These are phyloP conservation scores for Leccinum uliginosum DNA, from an alignment of 768 basidiomycete species.

Conservation along the genomic window DNA sequence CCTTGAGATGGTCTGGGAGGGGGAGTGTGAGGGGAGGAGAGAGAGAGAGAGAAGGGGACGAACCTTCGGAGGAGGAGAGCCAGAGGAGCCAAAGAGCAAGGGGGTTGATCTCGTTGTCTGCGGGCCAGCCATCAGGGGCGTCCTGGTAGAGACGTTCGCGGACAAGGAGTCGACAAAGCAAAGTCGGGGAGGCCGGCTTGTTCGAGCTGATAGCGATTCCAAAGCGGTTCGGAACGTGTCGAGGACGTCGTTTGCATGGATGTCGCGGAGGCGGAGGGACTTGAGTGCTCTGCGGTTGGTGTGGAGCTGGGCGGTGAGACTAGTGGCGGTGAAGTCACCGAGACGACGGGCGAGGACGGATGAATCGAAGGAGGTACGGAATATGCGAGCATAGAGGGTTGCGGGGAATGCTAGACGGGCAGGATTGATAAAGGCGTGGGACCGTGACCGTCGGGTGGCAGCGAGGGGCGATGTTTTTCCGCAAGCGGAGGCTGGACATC, in stretches of 20 bases:
- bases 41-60: slow-evolving; percentile 13
- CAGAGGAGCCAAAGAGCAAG: slow-evolving; percentile 63
- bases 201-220: slow-evolving; percentile 53
- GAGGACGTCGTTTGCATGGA: slow-evolving; percentile 29
- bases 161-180: slow-evolving; percentile 41
- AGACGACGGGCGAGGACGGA: slow-evolving; percentile 51
- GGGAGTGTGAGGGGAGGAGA: slow-evolving; percentile 15
- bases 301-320: slow-evolving; percentile 37
- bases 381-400: slow-evolving; percentile 53
- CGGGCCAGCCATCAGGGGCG: slow-evolving; percentile 50
- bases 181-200: slow-evolving; percentile 46
- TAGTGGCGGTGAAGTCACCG: slow-evolving; percentile 33
- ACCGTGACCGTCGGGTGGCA: no score
- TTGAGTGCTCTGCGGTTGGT: slow-evolving; percentile 32
- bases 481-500: no score
- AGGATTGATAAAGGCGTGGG: no score
- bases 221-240: slow-evolving; percentile 42
- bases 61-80: slow-evolving; percentile 52
- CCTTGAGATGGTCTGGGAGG: slow-evolving; percentile 27
- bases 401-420: slow-evolving; percentile 32
- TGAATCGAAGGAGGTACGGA: slow-evolving; percentile 52
- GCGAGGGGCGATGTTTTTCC: no score
- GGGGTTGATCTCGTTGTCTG: slow-evolving; percentile 44
- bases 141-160: slow-evolving; percentile 44
- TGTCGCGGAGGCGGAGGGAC: slow-evolving; percentile 29